A percentile compares a stretch with the other conserved stretches of the same genome.
These are phyloP conservation scores for Verticillium klebahnii DNA, from an alignment of 2,329 filamentous ascomycete genomes.

Conservation along the genomic window DNA sequence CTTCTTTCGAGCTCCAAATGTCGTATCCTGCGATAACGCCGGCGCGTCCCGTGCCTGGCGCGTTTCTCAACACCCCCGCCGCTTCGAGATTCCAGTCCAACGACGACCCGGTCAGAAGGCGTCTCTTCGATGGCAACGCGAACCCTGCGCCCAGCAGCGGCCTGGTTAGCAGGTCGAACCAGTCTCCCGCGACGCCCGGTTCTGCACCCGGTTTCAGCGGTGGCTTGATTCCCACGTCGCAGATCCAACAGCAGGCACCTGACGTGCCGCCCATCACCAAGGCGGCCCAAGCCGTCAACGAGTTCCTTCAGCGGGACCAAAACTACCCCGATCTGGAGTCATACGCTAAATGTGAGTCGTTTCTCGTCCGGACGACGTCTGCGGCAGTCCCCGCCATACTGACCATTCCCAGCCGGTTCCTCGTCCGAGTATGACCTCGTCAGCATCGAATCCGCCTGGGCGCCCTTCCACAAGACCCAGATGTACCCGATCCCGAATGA, in stretches of 20 bases:
- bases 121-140: slow-evolving; percentile 38
- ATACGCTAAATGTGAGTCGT: slow-evolving; percentile 75
- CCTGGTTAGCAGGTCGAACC: slow-evolving; percentile 4
- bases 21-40: slow-evolving; percentile 58
- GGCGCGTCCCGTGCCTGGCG: slow-evolving; percentile 68
- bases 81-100: slow-evolving; percentile 35
- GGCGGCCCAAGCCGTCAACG: slow-evolving; percentile 79
- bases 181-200: slow-evolving; percentile 19
- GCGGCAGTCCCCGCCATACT: slow-evolving; percentile 11
- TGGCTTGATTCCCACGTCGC: slow-evolving; percentile 24
- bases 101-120: slow-evolving; percentile 44
- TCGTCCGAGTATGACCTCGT: slow-evolving; percentile 90
- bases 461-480: slow-evolving; percentile 82
- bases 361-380: not conserved
- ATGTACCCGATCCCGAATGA: slow-evolving; percentile 87
- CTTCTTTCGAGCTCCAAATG: slow-evolving; percentile 34
- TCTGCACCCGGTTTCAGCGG: slow-evolving; percentile 15
- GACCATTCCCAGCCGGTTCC: slow-evolving; percentile 64
- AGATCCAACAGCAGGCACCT: slow-evolving; percentile 40
- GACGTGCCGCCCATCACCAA: slow-evolving; percentile 66
- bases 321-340: slow-evolving; percentile 85
- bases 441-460: slow-evolving; percentile 63
- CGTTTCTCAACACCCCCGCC: slow-evolving; percentile 69
- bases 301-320: slow-evolving; percentile 68
- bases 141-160: slow-evolving; percentile 5